Evolutionary conservation across 352 stramenopile genomes (phyloP).

Genomic region (Phytopythium cucurbitacearum): DNA sequence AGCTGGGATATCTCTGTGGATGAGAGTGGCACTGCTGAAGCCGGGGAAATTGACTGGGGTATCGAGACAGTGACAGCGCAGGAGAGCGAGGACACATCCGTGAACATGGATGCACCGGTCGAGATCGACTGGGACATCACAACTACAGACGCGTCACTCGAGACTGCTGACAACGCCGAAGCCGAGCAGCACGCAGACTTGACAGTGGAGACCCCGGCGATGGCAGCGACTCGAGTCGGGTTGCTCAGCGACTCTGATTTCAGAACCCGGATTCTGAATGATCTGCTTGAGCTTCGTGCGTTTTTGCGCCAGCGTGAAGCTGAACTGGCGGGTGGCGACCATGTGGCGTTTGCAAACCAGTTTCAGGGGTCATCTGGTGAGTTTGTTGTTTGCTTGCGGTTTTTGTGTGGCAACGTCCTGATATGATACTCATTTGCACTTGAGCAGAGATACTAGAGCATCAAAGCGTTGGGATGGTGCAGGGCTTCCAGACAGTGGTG

Average conservation of each 20-base stretch:
- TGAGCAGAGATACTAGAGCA: conserved; percentile 51
- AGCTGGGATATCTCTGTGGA: conserved; percentile 72
- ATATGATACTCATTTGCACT: conserved; percentile 9
- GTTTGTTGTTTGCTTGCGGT: conserved; percentile 1
- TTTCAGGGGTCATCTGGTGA: conserved; percentile 62
- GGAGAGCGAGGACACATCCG: conserved; percentile 11
- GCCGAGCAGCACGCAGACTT: conserved; percentile 4
- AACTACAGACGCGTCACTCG: conserved; percentile 22
- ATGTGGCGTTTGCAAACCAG: conserved; percentile 68
- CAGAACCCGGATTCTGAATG: conserved; percentile 56
- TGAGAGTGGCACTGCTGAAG: conserved; percentile 16
- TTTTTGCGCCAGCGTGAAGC: conserved; percentile 56
- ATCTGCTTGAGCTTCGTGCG: conserved; percentile 65
- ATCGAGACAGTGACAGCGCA: conserved; percentile 37
- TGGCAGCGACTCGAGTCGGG: conserved; percentile 32
- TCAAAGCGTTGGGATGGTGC: conserved; percentile 48
- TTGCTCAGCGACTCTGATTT: conserved; percentile 57
- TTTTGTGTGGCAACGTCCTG: conserved; percentile 1
- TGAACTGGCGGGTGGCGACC: conserved; percentile 39
- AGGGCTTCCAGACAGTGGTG: conserved; percentile 36
- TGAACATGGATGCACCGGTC: conserved; percentile 25
- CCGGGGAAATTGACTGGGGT: conserved; percentile 57
- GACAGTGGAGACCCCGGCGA: conserved; percentile 8
- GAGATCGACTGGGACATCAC: conserved; percentile 81
- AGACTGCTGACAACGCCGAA: conserved; percentile 12